phyloP scores from a whole-genome alignment of 2,329 filamentous ascomycete genomes.

The Pyrenophora teres region DNA sequence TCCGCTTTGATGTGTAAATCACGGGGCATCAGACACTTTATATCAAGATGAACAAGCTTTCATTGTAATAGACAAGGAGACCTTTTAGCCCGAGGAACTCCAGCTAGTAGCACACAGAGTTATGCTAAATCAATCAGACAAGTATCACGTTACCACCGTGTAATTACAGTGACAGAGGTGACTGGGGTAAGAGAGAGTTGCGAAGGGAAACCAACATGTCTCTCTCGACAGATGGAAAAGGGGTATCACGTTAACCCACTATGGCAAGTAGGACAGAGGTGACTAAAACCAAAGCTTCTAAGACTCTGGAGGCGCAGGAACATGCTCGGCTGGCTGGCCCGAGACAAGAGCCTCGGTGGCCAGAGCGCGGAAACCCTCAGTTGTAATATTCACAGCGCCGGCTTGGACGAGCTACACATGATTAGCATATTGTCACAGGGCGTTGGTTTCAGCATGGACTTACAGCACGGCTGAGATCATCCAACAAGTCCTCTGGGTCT shows the following conservation, averaged over 20 bases:
- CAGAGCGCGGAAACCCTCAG: conserved; percentile 77
- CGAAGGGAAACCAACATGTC: conserved; percentile 26
- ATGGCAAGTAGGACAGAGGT: conserved; percentile 39
- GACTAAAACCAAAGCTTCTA: conserved; percentile 27
- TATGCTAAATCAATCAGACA: conserved; percentile 6
- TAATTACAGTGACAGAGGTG: conserved; percentile 43
- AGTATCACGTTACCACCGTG: conserved; percentile 46
- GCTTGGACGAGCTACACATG: conserved; percentile 76
- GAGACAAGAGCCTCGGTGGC: conserved; percentile 14
- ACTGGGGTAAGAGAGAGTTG: conserved; percentile 40
- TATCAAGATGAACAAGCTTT: not conserved
- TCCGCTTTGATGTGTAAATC: no score
- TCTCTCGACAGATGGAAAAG: conserved; percentile 10
- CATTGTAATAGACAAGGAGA: conserved; percentile 7
- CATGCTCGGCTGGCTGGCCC: conserved; percentile 9
- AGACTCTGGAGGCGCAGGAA: conserved; percentile 19
- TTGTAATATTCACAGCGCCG: conserved; percentile 83
- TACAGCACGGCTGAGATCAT: conserved; percentile 89
- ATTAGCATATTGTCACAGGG: conserved; percentile 14
- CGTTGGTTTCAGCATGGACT: conserved; percentile 49
- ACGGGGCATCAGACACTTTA: no score
- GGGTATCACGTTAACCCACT: conserved; percentile 45
- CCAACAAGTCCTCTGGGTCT: conserved; percentile 86
- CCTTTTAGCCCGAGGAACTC: conserved; percentile 7
- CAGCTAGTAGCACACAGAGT: conserved; percentile 1